Evolutionary conservation across 768 basidiomycete species (phyloP).

Genomic region (Asterophora parasitica): DNA sequence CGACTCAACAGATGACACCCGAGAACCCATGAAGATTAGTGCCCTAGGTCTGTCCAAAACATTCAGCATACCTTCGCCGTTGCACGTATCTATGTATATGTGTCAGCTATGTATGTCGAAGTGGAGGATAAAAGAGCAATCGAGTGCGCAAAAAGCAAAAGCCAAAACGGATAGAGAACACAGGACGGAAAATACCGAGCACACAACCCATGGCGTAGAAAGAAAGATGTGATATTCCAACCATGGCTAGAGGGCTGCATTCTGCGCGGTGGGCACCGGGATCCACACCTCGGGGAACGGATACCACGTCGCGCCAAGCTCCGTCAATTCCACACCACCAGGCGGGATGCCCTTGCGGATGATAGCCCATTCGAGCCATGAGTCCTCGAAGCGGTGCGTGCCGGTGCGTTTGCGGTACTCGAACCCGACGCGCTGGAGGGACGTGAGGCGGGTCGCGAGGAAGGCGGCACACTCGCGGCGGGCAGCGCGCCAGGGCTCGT

Average conservation of each 20-base stretch:
- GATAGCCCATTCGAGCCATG: slow-evolving; percentile 37
- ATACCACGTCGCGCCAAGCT: slow-evolving; percentile 33
- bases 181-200: no score
- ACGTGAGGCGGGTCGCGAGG: slow-evolving; percentile 28
- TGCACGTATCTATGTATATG: no score
- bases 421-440: slow-evolving; percentile 31
- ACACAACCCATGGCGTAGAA: no score
- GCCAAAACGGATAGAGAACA: no score
- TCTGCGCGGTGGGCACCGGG: slow-evolving; percentile 9
- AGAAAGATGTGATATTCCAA: no score
- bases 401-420: slow-evolving; percentile 38
- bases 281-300: slow-evolving; percentile 39
- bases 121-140: no score
- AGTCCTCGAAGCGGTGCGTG: slow-evolving; percentile 36
- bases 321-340: slow-evolving; percentile 20
- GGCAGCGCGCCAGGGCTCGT: slow-evolving; percentile 29
- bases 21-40: no score
- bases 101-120: no score
- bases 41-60: no score
- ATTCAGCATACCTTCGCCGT: no score
- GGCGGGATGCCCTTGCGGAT: slow-evolving; percentile 18
- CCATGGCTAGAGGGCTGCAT: background rate
- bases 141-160: no score
- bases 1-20: no score
- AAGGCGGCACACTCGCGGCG: slow-evolving; percentile 30